A percentile compares a stretch with the other conserved stretches of the same genome.
Conservation (phyloP, 768 basidiomycete genomes). For the Cystofilobasidium capitatum region DNA sequence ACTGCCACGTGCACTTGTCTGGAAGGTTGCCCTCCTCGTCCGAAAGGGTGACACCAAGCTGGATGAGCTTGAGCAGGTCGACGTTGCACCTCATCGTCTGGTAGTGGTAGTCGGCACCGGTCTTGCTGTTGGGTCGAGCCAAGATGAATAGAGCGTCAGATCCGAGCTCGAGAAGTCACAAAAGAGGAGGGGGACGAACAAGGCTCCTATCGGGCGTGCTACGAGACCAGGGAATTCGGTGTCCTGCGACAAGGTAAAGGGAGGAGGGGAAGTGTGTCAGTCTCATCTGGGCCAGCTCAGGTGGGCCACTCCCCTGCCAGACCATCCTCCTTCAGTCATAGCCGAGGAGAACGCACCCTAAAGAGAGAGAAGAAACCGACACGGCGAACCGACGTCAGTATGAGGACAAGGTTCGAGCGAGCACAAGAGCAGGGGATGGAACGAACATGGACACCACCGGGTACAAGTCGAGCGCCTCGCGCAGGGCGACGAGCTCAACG, state of each 20-base stretch:
- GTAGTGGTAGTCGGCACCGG: slow-evolving; percentile 96
- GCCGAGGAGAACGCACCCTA: neutral
- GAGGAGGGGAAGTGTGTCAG: no score
- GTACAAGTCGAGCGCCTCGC: slow-evolving; percentile 77
- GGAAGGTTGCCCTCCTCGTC: slow-evolving; percentile 90
- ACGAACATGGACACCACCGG: slow-evolving; percentile 84
- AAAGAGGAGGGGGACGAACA: slow-evolving; percentile 37
- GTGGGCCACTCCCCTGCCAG: neutral
- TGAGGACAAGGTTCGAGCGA: neutral
- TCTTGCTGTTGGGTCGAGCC: slow-evolving; percentile 46
- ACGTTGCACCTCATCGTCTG: slow-evolving; percentile 99
- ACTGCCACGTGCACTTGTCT: slow-evolving; percentile 94
- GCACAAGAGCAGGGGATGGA: neutral
- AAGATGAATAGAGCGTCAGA: neutral
- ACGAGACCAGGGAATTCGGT: slow-evolving; percentile 99
- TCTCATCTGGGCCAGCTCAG: no score
- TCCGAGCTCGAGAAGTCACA: neutral
- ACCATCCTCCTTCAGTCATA: neutral
- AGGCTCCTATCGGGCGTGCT: slow-evolving; percentile 88
- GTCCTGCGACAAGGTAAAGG: slow-evolving; percentile 51
- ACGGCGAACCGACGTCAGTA: slow-evolving; percentile 13
- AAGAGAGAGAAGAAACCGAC: neutral
- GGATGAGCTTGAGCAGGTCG: slow-evolving; percentile 93
- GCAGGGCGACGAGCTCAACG: slow-evolving; percentile 76
- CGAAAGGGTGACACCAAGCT: slow-evolving; percentile 87